Conservation (phyloP, 352 stramenopile genomes). For the Thalassiosira hispida region DNA sequence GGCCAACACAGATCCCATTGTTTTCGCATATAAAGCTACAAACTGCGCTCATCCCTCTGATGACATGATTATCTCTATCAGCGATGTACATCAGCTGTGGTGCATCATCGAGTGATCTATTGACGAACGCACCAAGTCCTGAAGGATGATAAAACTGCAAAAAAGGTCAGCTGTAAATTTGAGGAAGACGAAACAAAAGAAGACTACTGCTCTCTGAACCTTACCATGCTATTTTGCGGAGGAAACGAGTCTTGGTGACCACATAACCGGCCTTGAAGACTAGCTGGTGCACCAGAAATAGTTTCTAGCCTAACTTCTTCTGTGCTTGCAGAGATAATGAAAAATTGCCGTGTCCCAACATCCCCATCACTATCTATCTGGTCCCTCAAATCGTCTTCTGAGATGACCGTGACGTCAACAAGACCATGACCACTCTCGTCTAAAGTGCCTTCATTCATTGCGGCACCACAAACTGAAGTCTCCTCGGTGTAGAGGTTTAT, state of each 20-base stretch:
- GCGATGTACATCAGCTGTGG: constrained; percentile 88
- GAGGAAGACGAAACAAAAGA: constrained; percentile 5
- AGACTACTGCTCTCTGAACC: background rate
- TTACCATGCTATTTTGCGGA: constrained; percentile 86
- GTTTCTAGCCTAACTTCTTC: constrained; percentile 88
- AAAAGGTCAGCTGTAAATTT: background rate
- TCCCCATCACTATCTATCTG: background rate
- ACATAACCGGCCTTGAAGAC: constrained; percentile 87
- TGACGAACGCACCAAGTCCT: constrained; percentile 84
- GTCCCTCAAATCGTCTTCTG: constrained; percentile 17
- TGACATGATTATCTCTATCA: constrained; percentile 92
- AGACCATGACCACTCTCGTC: constrained; percentile 69
- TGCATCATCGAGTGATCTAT: constrained; percentile 74
- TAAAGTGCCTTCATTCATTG: constrained; percentile 90
- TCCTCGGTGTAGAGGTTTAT: constrained; percentile 88
- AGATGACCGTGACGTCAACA: constrained; percentile 82
- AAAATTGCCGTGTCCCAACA: constrained; percentile 36
- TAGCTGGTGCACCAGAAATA: constrained; percentile 88
- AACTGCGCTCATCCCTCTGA: constrained; percentile 89
- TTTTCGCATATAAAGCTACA: constrained; percentile 96
- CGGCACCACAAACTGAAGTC: constrained; percentile 90
- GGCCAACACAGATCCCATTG: constrained; percentile 87
- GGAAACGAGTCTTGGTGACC: constrained; percentile 89
- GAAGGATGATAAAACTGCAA: constrained; percentile 66
- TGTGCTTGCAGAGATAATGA: constrained; percentile 30